Percentiles rank a stretch among this genome's conserved stretches.
These are phyloP conservation scores for Ustulina deusta DNA, from an alignment of 2,329 filamentous ascomycete species.

Conservation along the genomic window DNA sequence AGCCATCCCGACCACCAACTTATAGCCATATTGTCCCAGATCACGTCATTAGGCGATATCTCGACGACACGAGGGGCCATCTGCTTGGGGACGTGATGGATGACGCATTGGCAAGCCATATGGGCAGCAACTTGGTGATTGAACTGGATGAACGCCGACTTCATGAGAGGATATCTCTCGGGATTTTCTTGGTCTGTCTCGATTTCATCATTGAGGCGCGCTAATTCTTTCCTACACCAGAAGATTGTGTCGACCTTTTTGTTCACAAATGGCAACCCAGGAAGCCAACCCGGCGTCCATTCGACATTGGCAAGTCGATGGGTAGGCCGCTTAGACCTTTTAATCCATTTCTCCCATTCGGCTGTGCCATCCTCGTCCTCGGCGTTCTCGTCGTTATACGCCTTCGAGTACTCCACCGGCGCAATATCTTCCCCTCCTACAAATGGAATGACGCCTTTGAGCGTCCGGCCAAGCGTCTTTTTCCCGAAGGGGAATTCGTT, in stretches of 20 bases:
- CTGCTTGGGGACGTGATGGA: constrained; percentile 89
- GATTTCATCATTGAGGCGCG: constrained; percentile 90
- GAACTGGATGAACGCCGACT: constrained; percentile 97
- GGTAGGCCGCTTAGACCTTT: constrained; percentile 84
- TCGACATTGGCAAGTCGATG: constrained; percentile 76
- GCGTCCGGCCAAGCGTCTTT: constrained; percentile 62
- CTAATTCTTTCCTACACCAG: constrained; percentile 87
- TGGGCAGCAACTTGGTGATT: constrained; percentile 97
- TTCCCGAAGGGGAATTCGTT: constrained; percentile 59
- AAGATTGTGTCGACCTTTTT: constrained; percentile 97
- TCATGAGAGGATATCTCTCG: constrained; percentile 91
- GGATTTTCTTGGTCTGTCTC: constrained; percentile 88
- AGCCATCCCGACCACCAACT: constrained; percentile 93
- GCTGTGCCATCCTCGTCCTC: constrained; percentile 72
- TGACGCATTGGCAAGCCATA: constrained; percentile 95
- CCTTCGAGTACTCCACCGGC: constrained; percentile 68
- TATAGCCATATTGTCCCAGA: constrained; percentile 98
- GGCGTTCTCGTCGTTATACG: constrained; percentile 70
- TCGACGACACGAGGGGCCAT: constrained; percentile 96
- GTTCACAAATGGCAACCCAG: constrained; percentile 80
- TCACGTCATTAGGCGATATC: constrained; percentile 89
- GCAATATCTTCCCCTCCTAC: constrained; percentile 58
- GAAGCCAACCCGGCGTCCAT: constrained; percentile 74
- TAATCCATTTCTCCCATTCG: constrained; percentile 85
- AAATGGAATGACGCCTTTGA: constrained; percentile 65